Conservation (phyloP, 1,284 basidiomycete genomes). For the Blastosporella zonata region DNA sequence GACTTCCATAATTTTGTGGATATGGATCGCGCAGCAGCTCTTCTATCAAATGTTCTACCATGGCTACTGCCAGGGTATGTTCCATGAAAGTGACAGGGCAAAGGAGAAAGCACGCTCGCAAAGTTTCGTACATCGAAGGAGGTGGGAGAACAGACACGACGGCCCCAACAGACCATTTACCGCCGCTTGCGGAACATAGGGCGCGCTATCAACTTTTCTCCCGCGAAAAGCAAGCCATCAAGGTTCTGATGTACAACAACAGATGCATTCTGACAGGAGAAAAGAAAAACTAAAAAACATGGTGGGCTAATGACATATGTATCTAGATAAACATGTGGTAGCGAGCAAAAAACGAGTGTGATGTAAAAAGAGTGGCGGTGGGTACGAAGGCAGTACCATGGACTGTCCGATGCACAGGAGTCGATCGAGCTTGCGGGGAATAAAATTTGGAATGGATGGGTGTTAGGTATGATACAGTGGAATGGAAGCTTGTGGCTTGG, state of each 20-base stretch:
- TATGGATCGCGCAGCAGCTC: too few species aligned
- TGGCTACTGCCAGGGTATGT: too few species aligned
- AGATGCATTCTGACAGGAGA: slow-evolving; percentile 3
- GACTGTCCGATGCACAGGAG: not conserved
- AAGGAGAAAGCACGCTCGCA: too few species aligned
- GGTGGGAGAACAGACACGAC: too few species aligned
- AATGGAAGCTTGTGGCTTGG: not conserved
- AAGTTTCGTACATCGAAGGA: too few species aligned
- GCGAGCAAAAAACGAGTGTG: slow-evolving; percentile 10
- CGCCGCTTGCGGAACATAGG: too few species aligned
- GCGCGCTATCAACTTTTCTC: too few species aligned
- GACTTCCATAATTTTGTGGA: too few species aligned
- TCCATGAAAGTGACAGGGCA: too few species aligned
- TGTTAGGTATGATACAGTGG: slow-evolving; percentile 8
- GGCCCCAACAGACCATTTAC: too few species aligned
- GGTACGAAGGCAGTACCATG: not conserved
- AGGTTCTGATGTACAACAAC: slow-evolving; percentile 2
- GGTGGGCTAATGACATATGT: slow-evolving; percentile 10
- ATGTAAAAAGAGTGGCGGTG: slow-evolving; percentile 8
- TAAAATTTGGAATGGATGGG: not conserved
- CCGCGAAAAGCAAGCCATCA: not conserved
- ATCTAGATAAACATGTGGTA: slow-evolving; percentile 18
- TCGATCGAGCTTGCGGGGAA: not conserved
- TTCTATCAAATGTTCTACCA: too few species aligned
- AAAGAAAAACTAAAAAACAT: slow-evolving; percentile 7